Base-by-base conservation (phyloP, 208 protist species). In the Crithidia thermophila region DNA sequence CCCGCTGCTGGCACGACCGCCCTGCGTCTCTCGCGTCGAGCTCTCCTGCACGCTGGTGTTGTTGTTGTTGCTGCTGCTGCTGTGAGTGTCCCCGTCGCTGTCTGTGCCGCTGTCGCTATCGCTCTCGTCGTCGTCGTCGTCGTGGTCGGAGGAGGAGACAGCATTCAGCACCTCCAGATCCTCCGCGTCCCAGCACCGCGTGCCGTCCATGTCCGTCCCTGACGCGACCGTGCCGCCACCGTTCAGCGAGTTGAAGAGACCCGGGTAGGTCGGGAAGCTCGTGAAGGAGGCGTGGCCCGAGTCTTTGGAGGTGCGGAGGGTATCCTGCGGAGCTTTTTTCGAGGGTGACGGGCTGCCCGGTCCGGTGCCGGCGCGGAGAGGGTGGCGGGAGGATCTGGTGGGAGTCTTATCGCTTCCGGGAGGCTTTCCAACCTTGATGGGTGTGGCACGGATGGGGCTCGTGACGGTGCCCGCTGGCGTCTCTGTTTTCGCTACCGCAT, bases 141-240 rank as follows among this genome's bases (percentile, higher is more conserved):
- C 43, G 10, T 58, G 25, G 11, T 45, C 40, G 14, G 36, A 55
- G 14, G 50, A 58, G 37, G 46, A 47, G 31, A 59, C 47, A 1
- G 34, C 51, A 39, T 60, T 45, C 14, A 42, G 40, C 28, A 46
- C 50, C 4, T 68, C 51, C 23, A 64, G 8, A 20, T 64, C 43
- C 30, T 64, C 45, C 20, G 40, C 58, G 14, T 50, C 30, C 58
- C 43, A 52, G 43, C 43, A 52, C 30, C 10, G 58, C 3, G 40
- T 42, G 40, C 16, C 14, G 21, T 52, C 30, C 30, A 40, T 1
- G n/a, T 27, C 52, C 1, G 40, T 36, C 43, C n/a, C n/a, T n/a
- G n/a, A n/a, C n/a, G n/a, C n/a, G n/a, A n/a, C n/a, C n/a, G 30
- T 64, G 40, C 43, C 31, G 30, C 30, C 36, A 21, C 23, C 28